Conservation (phyloP, 352 stramenopile species). For the Pythium volutum region DNA sequence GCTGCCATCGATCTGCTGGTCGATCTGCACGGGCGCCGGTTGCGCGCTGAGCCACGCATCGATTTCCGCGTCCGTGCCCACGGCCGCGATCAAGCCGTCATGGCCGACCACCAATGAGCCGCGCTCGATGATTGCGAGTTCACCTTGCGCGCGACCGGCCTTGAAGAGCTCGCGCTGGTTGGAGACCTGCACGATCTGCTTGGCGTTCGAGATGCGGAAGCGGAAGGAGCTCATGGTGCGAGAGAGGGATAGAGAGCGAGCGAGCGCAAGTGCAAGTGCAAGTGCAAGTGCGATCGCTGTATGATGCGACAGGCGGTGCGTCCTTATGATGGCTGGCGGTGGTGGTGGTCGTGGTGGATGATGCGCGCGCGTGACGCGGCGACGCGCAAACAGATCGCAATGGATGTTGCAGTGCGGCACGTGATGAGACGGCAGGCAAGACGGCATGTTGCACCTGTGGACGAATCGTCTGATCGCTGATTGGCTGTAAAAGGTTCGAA, state of each 20-base stretch:
- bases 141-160: constrained; percentile 52
- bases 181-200: constrained; percentile 76
- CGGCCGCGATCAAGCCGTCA: constrained; percentile 53
- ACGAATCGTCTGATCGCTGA: constrained; percentile 7
- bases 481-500: constrained; percentile 18
- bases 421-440: constrained; percentile 21
- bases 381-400: constrained; percentile 2
- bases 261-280: not conserved
- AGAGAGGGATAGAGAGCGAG: not conserved
- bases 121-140: constrained; percentile 55
- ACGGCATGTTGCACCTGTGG: constrained; percentile 3
- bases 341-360: constrained; percentile 1
- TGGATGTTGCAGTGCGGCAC: not conserved
- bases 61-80: constrained; percentile 56
- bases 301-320: not conserved
- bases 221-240: constrained; percentile 68
- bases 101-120: constrained; percentile 58
- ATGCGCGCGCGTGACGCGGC: not conserved
- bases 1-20: constrained; percentile 64
- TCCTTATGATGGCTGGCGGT: too few species aligned
- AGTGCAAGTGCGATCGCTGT: not conserved
- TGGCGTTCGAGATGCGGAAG: constrained; percentile 58
- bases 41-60: constrained; percentile 50
- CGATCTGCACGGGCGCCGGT: constrained; percentile 63
- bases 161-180: constrained; percentile 60